Conservation (phyloP, 192 early-diverging fungal genomes). For the Thamnidium elegans region DNA sequence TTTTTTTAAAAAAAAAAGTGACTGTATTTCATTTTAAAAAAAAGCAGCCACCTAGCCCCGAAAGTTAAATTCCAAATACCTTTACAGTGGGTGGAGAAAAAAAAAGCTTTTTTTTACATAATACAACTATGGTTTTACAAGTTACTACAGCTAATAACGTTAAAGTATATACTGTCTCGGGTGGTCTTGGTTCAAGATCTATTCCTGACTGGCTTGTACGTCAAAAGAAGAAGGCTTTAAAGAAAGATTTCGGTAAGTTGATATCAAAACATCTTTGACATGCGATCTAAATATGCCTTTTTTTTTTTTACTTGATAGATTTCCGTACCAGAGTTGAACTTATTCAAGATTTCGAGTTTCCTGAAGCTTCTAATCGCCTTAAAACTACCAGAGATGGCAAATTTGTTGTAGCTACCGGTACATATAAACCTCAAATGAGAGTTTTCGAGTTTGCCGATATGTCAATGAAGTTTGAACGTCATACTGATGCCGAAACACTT, state of each 20-base stretch:
- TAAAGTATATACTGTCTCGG: constrained; percentile 83
- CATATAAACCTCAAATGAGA: constrained; percentile 98
- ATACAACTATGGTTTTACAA: constrained; percentile 64
- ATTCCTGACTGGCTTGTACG: constrained; percentile 95
- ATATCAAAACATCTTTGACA: not conserved
- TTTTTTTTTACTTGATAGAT: constrained; percentile 49
- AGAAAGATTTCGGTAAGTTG: constrained; percentile 74
- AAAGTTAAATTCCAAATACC: no score
- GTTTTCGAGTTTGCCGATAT: constrained; percentile 90
- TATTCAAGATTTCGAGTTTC: constrained; percentile 98
- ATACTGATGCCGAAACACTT: constrained; percentile 91
- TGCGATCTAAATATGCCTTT: not conserved
- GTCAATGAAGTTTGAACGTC: constrained; percentile 98
- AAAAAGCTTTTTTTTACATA: not conserved
- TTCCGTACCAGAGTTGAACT: constrained; percentile 90
- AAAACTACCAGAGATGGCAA: constrained; percentile 84
- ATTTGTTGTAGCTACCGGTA: constrained; percentile 89
- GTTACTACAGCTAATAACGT: constrained; percentile 91
- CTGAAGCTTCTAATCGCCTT: constrained; percentile 84
- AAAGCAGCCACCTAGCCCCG: no score
- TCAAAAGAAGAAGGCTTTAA: constrained; percentile 80
- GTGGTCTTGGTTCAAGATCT: constrained; percentile 70
- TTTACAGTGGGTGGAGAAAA: not conserved
- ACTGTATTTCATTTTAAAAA: no score
- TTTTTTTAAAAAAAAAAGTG: no score